Conservation (phyloP, 2,329 filamentous ascomycete species). For the Colletotrichum somersetense region DNA sequence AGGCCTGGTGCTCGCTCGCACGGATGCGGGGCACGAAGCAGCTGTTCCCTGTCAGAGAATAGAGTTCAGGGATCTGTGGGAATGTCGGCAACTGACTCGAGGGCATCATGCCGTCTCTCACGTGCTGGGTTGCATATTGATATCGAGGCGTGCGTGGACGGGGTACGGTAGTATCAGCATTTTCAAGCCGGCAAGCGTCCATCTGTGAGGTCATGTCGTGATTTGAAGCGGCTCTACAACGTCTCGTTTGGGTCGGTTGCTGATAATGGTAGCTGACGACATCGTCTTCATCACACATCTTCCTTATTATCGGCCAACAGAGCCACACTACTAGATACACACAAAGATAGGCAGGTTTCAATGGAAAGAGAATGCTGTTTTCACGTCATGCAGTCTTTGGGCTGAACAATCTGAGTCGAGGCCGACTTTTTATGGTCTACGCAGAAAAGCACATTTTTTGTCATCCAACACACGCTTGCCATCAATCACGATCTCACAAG, state of each 20-base stretch:
- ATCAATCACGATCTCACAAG: neutral
- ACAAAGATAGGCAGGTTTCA: neutral
- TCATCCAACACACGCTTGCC: neutral
- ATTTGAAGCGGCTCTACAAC: neutral
- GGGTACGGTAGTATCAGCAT: neutral
- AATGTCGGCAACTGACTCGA: slow-evolving; percentile 15
- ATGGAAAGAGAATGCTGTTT: fast-evolving
- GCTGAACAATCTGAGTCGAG: neutral
- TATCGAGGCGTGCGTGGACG: neutral
- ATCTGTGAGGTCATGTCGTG: neutral
- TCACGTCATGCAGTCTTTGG: neutral
- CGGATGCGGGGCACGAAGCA: slow-evolving; percentile 27
- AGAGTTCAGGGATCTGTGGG: slow-evolving; percentile 7
- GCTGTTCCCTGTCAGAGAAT: slow-evolving; percentile 17
- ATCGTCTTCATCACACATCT: neutral
- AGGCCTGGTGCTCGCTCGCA: neutral
- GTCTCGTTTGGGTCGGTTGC: neutral
- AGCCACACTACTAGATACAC: neutral
- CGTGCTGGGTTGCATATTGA: neutral
- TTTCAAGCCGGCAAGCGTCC: neutral
- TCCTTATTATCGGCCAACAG: neutral
- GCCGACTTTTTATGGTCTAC: neutral
- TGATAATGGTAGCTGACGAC: neutral
- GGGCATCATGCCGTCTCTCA: neutral
- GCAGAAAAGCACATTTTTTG: neutral